phyloP scores from a whole-genome alignment of 176 grass and related monocot species.

The Avena insularis region DNA sequence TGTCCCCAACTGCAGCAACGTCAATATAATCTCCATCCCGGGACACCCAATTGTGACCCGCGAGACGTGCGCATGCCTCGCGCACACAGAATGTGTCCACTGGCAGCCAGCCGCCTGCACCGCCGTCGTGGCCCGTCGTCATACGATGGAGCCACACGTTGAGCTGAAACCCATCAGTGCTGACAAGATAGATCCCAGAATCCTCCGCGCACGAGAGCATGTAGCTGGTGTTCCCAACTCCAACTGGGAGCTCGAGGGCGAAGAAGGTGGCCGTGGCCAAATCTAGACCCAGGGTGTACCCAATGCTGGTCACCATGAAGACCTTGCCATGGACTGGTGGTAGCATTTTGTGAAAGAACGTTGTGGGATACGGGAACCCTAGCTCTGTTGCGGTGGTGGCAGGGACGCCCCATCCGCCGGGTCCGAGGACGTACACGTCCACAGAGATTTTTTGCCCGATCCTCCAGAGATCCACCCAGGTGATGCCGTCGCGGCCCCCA shows the following conservation, averaged over 20 bases:
- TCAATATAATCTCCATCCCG: background rate
- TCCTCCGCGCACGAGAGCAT: background rate
- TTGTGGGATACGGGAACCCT: background rate
- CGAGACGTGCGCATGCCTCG: background rate
- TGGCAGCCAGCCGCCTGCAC: background rate
- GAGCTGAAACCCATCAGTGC: background rate
- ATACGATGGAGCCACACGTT: constrained; percentile 5
- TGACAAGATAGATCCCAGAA: background rate
- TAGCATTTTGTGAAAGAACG: background rate
- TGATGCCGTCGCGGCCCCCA: background rate
- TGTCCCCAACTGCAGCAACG: constrained; percentile 5
- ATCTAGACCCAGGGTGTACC: background rate
- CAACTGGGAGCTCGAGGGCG: background rate
- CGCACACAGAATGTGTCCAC: constrained; percentile 3
- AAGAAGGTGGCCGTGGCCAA: background rate
- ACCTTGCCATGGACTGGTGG: constrained; percentile 12
- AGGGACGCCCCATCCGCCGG: constrained; percentile 5
- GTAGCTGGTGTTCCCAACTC: background rate
- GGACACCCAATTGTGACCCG: background rate
- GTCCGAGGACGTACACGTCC: background rate
- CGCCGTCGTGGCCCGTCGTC: background rate
- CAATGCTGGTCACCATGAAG: background rate
- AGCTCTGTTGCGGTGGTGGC: background rate
- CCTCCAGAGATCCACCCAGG: background rate
- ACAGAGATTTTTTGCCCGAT: background rate